Conservation (phyloP, 108 stramenopile species). For the Aurantiochytrium sp. region DNA sequence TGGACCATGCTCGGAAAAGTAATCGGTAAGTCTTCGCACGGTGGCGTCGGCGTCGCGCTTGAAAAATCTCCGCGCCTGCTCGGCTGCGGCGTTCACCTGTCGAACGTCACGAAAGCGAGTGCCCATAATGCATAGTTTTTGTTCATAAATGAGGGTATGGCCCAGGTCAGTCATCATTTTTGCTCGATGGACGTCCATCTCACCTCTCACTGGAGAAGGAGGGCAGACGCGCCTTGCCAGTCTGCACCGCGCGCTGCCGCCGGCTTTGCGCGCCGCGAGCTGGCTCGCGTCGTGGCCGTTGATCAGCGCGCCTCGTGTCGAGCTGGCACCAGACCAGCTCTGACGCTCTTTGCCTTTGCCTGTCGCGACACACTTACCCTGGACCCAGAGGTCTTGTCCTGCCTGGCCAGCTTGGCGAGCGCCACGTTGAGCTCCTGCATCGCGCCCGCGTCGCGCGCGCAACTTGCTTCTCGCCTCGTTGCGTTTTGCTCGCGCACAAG, state of each 20-base stretch:
- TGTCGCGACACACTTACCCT: not conserved
- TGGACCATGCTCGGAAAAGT: not conserved
- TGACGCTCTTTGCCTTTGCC: not conserved
- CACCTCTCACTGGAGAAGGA: no score
- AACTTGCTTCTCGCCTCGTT: no score
- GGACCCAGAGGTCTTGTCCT: not conserved
- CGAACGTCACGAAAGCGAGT: not conserved
- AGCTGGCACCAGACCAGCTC: not conserved
- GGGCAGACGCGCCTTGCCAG: no score
- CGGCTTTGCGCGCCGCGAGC: no score
- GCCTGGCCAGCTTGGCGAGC: not conserved
- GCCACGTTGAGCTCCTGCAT: slow-evolving; percentile 11
- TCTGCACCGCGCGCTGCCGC: no score
- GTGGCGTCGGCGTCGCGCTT: not conserved
- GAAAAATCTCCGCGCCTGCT: not conserved
- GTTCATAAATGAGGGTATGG: no score
- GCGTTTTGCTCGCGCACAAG: no score
- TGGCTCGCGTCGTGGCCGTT: no score
- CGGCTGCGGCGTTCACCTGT: not conserved
- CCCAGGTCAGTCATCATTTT: no score
- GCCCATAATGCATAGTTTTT: no score
- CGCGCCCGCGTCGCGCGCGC: not conserved
- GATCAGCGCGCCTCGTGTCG: not conserved
- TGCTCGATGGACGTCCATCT: no score
- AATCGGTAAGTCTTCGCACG: not conserved